These are phyloP conservation scores for Sphenostylis stenocarpa DNA, from an alignment of 306 rosid genomes.

Conservation along the genomic window DNA sequence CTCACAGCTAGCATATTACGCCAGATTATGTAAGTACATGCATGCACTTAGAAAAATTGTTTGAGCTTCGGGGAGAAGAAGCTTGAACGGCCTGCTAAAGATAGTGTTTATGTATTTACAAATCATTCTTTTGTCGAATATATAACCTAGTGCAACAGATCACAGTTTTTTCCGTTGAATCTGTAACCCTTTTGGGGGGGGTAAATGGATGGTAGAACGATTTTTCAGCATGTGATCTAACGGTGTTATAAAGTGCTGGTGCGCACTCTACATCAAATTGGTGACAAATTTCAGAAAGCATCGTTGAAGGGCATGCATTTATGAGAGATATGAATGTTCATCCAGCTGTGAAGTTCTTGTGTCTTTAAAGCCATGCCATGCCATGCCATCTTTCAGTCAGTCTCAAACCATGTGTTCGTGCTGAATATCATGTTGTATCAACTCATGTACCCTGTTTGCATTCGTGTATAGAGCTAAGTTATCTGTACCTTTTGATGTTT, in stretches of 20 bases:
- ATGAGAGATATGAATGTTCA: background rate
- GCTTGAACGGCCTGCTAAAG: slow-evolving; percentile 35
- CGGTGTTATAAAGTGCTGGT: background rate
- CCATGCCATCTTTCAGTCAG: slow-evolving; percentile 14
- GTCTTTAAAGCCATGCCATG: background rate
- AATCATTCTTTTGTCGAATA: slow-evolving; percentile 29
- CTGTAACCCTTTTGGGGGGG: slow-evolving; percentile 29
- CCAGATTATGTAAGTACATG: slow-evolving; percentile 40
- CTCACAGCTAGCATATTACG: slow-evolving; percentile 39
- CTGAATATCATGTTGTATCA: slow-evolving; percentile 42
- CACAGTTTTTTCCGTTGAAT: slow-evolving; percentile 10
- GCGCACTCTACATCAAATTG: slow-evolving; percentile 5
- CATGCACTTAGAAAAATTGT: slow-evolving; percentile 40
- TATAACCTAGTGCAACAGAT: slow-evolving; percentile 35
- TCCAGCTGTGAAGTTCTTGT: background rate
- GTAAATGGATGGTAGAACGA: slow-evolving; percentile 26
- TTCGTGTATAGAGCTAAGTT: slow-evolving; percentile 40
- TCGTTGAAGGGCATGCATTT: slow-evolving; percentile 31
- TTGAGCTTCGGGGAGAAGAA: slow-evolving; percentile 45
- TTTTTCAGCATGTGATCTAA: slow-evolving; percentile 24
- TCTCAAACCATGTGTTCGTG: slow-evolving; percentile 30
- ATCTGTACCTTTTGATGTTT: slow-evolving; percentile 22
- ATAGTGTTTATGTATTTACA: slow-evolving; percentile 41
- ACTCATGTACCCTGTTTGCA: slow-evolving; percentile 29
- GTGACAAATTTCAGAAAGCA: slow-evolving; percentile 17